Conservation (phyloP, 1,284 basidiomycete species). For the Boletus hoseneyae region DNA sequence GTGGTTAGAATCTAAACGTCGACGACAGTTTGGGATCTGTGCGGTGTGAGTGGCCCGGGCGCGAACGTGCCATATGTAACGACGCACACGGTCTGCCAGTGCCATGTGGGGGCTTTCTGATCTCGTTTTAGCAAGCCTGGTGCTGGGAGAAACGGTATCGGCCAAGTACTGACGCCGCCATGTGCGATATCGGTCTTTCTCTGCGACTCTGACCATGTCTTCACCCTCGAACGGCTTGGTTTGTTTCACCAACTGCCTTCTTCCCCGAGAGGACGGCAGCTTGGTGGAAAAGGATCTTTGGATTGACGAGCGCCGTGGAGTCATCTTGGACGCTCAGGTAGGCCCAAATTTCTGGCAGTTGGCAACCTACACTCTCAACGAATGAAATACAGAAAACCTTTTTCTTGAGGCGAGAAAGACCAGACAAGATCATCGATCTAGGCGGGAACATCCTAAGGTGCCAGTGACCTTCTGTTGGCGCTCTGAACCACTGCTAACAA, state of each 20-base stretch:
- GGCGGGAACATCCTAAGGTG: conserved; percentile 72
- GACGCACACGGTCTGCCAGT: not conserved
- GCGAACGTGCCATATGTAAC: not conserved
- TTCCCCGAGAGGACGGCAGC: conserved; percentile 73
- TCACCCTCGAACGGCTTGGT: conserved; percentile 58
- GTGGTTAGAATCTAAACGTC: too few species aligned
- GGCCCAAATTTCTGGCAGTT: not conserved
- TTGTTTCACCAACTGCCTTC: conserved; percentile 82
- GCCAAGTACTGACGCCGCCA: not conserved
- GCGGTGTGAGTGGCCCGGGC: not conserved
- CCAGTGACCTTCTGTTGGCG: conserved; percentile 15
- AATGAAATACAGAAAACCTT: conserved; percentile 45
- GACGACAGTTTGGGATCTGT: too few species aligned
- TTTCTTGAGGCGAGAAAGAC: conserved; percentile 58
- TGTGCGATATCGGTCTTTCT: conserved; percentile 5
- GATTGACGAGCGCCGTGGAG: conserved; percentile 68
- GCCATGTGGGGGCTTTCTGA: conserved; percentile 16
- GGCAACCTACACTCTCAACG: conserved; percentile 6
- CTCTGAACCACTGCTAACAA: conserved; percentile 13
- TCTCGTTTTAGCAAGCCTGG: not conserved
- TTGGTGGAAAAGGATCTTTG: conserved; percentile 69
- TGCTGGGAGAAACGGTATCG: not conserved
- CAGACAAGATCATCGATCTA: conserved; percentile 60
- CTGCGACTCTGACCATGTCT: conserved; percentile 20
- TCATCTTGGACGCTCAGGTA: conserved; percentile 73